A percentile compares a stretch with the other conserved stretches of the same genome.
Conservation (phyloP, 495 filamentous ascomycete species). For the Penicillium macrosclerotiorum region DNA sequence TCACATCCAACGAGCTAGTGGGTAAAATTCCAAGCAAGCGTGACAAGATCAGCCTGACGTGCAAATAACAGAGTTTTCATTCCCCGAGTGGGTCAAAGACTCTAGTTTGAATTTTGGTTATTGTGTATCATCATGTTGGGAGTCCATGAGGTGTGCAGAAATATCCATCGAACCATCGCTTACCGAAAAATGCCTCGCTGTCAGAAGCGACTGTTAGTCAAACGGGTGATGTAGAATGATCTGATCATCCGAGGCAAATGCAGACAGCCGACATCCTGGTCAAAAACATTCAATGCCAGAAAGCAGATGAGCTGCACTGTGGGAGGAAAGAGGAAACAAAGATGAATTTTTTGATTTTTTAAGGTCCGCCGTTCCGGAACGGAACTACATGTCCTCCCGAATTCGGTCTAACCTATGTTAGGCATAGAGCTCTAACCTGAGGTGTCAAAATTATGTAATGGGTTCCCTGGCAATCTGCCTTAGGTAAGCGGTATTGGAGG, state of each 20-base stretch:
- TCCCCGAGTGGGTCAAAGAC: slow-evolving; percentile 92
- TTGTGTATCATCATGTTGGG: slow-evolving; percentile 64
- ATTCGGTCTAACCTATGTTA: no score
- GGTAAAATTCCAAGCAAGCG: slow-evolving; percentile 16
- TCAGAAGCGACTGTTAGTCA: slow-evolving; percentile 4
- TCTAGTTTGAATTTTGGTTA: slow-evolving; percentile 98
- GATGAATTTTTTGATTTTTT: no score
- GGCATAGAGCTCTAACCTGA: not conserved
- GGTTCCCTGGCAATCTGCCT: no score
- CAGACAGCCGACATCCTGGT: not conserved
- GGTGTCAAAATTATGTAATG: not conserved
- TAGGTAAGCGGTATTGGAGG: no score
- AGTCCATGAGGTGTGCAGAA: slow-evolving; percentile 8
- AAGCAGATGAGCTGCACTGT: slow-evolving; percentile 14
- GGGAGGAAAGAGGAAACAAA: slow-evolving; percentile 19
- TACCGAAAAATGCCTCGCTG: slow-evolving; percentile 16
- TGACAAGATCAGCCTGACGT: slow-evolving; percentile 93
- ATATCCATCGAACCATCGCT: slow-evolving; percentile 4
- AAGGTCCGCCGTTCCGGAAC: no score
- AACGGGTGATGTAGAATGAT: not conserved
- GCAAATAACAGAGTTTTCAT: slow-evolving; percentile 91
- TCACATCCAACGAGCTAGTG: slow-evolving; percentile 7
- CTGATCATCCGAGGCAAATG: not conserved
- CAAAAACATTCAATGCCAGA: slow-evolving; percentile 22
- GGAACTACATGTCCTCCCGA: slow-evolving; percentile 10